Evolutionary conservation across 2,329 filamentous ascomycete genomes (phyloP), one percentile per base, ranked within the genome.

Genomic region (Alternaria atra): DNA sequence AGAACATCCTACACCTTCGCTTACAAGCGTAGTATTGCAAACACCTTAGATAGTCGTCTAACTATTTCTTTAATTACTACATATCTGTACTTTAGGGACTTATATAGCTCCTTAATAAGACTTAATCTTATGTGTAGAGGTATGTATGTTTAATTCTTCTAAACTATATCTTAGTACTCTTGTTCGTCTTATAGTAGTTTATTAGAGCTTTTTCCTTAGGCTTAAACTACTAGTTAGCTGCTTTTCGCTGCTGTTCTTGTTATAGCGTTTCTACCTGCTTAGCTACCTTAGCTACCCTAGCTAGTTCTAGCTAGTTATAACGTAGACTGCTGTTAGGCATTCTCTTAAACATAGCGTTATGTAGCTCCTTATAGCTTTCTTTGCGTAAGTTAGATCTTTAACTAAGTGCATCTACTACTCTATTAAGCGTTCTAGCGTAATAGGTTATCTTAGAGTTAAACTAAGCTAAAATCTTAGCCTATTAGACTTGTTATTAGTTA

Each of bases 381-480:
- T 53, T 12, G 2, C 29, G n/a, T 23, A 53, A 8, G 30, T 53
- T 32, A 7, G 23, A 53, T 39, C 48, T 52, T 25, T 6, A 5
- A 17, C 34, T 52, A 30, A 52, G 35, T 7, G 48, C 17, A n/a
- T 54, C 13, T 13, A 13, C 37, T 35, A 8, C 51, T 54, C 37
- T 25, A 6, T 52, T 40, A 29, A 52, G 35, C 12, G n/a, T 27
- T 44, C 37, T 8, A 9, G 20, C 51, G 13, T 20, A 12, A 25
- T 54, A 20, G 6, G 34, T 60, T 32, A 56, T 61, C 35, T 50
- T 58, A 46, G 44, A 58, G 46, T 58, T 29, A 27, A 58, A 55
- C 53, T 55, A 30, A 32, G 43, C 53, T 48, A 55, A 30, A 8
- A 55, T 29, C 34, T 55, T 47, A 39, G 42, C 37, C n/a, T 46